Evolutionary conservation across 2,329 filamentous ascomycete species (phyloP), one percentile per base, ranked within the genome.

Genomic region (Monosporascus sp.): DNA sequence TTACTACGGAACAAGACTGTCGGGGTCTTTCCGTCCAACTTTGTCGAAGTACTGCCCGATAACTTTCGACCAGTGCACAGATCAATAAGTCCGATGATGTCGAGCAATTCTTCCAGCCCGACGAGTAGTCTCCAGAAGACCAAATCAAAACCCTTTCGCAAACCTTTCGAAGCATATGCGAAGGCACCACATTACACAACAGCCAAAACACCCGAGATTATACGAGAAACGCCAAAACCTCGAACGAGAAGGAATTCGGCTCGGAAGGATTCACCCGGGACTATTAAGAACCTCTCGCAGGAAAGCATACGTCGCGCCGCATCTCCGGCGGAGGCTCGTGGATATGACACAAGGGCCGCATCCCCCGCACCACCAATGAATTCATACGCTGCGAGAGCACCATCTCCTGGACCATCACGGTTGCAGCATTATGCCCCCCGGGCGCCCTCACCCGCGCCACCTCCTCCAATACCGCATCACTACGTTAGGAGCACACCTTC

Each of bases 1-100:
- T 75, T 99, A 67, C 90, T 87, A 67, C 85, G 94, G 63, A 94
- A 99, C 73, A 87, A 89, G 70, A 85, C 93, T 65, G 87, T 97
- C 64, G 94, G 94, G 51, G 79, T 94, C 20, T 99, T 99, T 66
- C 94, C 94, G 1, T 97, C 92, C 65, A 99, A 99, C 74, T 99
- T 99, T 67, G 94, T 99, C 67, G 84, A 95, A 69, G 82, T 99
- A 6, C 81, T 99, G 34, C 88, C 90, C 52, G 85, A 94, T 55
- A 83, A 85, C 69, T 97, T 95, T 69, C 86, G 90, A 53, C 94
- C 94, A 56, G 84, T 85, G 63, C 78, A 77, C 44, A 76, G 85
- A 66, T 79, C 81, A 31, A 77, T 76, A 51, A 86, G 83, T 62
- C 82, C 83, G 1, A 72, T 91, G 72, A 75, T 84, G 58, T 74